A percentile compares a stretch with the other conserved stretches of the same genome.
Evolutionary conservation across 2,329 filamentous ascomycete genomes (phyloP).

Genomic region (Metarhizium anisopliae): DNA sequence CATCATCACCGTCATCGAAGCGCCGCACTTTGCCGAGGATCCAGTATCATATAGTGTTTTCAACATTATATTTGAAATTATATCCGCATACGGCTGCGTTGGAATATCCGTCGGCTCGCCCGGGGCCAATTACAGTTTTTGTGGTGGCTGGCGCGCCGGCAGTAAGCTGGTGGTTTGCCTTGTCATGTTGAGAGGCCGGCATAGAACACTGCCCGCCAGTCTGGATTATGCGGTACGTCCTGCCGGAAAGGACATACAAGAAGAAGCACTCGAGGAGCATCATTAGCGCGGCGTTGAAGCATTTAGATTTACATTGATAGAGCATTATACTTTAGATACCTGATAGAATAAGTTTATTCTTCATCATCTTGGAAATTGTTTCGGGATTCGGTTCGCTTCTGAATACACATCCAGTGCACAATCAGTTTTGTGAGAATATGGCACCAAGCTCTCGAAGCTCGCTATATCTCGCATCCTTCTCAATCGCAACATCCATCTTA

Average conservation of each 20-base stretch:
- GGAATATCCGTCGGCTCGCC: conserved; percentile 50
- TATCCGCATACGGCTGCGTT: conserved; percentile 52
- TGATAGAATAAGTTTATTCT: no score
- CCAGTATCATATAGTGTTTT: conserved; percentile 48
- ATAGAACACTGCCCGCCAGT: conserved; percentile 43
- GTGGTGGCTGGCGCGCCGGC: conserved; percentile 41
- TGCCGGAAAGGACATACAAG: conserved; percentile 22
- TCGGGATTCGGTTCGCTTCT: no score
- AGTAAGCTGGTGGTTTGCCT: conserved; percentile 50
- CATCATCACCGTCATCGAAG: conserved; percentile 52
- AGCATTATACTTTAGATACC: no score
- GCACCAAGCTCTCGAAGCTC: conserved; percentile 20
- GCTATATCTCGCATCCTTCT: conserved; percentile 25
- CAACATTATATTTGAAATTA: conserved; percentile 50
- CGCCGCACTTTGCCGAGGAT: conserved; percentile 23
- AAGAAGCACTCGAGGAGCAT: conserved; percentile 8
- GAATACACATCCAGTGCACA: no score
- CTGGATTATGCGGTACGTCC: conserved; percentile 43
- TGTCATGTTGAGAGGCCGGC: conserved; percentile 48
- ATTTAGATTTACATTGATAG: no score
- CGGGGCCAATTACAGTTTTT: conserved; percentile 43
- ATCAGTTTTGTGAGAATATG: conserved; percentile 11
- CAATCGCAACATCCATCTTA: conserved; percentile 23
- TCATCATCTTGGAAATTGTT: no score
- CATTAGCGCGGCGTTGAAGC: no score